Conservation (phyloP, 176 grass and related monocot genomes). For the Alopecurus myosuroides region DNA sequence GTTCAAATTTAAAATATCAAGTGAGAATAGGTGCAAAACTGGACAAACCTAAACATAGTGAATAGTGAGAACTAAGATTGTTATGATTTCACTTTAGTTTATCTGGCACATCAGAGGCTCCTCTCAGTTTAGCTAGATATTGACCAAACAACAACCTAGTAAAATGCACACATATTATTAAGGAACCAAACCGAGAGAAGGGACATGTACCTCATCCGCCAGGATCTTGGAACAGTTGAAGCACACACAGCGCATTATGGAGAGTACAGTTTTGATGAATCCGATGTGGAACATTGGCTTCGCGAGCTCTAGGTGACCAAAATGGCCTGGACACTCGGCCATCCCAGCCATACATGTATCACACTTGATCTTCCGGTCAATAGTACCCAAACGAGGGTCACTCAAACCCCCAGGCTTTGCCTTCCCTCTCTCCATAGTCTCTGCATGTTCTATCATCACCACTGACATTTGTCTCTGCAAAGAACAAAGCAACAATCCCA, state of each 20-base stretch:
- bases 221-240: slow-evolving; percentile 99
- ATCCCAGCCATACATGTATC: slow-evolving; percentile 98
- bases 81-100: background rate
- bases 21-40: background rate
- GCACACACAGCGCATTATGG: slow-evolving; percentile 98
- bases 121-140: background rate
- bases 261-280: slow-evolving; percentile 91
- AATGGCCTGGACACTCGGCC: slow-evolving; percentile 96
- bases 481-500: slow-evolving; percentile 6
- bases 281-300: slow-evolving; percentile 98
- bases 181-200: background rate
- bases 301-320: slow-evolving; percentile 97
- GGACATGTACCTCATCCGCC: slow-evolving; percentile 68
- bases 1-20: background rate
- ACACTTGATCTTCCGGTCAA: slow-evolving; percentile 91
- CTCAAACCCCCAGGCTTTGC: slow-evolving; percentile 84
- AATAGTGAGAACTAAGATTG: background rate
- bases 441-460: slow-evolving; percentile 73
- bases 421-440: slow-evolving; percentile 98
- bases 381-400: slow-evolving; percentile 86
- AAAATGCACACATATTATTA: background rate
- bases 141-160: background rate
- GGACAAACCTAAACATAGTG: background rate
- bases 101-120: background rate
- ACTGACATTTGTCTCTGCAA: slow-evolving; percentile 99